phyloP scores from a whole-genome alignment of 306 rosid genomes.

The Herpetospermum pedunculosum region DNA sequence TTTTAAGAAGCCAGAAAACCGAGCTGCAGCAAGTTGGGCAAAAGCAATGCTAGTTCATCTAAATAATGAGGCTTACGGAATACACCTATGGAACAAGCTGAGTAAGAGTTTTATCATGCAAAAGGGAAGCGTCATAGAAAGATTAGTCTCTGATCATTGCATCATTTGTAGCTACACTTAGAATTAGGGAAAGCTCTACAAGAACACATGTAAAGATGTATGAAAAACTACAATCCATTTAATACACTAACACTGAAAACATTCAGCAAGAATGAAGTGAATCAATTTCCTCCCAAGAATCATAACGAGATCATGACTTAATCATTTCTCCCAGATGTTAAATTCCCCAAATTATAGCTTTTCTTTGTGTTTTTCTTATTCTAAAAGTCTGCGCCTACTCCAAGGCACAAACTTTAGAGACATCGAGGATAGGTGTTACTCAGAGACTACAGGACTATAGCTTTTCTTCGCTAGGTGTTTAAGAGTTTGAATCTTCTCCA shows the following conservation, averaged over 20 bases:
- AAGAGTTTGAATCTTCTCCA: background rate
- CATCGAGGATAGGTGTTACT: background rate
- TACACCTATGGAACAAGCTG: constrained; percentile 71
- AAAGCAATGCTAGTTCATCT: constrained; percentile 39
- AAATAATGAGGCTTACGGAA: constrained; percentile 35
- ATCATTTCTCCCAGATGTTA: background rate
- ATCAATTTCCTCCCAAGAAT: background rate
- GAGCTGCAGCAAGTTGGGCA: constrained; percentile 36
- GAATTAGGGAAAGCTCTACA: background rate
- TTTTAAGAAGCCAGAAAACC: constrained; percentile 31
- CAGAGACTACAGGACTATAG: background rate
- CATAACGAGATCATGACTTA: background rate
- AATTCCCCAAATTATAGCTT: background rate
- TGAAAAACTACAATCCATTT: background rate
- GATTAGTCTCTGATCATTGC: constrained; percentile 39
- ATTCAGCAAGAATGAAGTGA: background rate
- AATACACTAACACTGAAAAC: background rate
- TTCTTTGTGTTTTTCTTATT: background rate
- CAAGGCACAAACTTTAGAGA: background rate
- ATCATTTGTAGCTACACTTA: constrained; percentile 24
- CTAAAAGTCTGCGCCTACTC: background rate
- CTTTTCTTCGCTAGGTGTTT: background rate
- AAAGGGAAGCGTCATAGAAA: constrained; percentile 54
- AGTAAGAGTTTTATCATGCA: constrained; percentile 42
- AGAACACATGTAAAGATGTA: background rate